Conservation (phyloP, 2,329 filamentous ascomycete genomes). For the Talaromyces marneffei region DNA sequence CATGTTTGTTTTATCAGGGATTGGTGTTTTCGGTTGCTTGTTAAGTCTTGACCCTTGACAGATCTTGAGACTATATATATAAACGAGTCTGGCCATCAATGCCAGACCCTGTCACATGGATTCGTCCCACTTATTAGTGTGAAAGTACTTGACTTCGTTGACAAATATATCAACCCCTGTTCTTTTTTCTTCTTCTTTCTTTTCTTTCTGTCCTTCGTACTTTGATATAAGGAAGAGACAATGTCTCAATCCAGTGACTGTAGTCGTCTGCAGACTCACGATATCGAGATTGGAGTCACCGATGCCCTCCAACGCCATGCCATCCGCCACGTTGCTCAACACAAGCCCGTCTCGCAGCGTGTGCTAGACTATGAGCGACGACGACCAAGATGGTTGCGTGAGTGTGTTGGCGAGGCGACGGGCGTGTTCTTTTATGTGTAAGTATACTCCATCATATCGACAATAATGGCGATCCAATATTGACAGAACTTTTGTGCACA, state of each 20-base stretch:
- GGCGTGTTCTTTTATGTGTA: conserved; percentile 54
- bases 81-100: background rate
- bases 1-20: background rate
- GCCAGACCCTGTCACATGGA: background rate
- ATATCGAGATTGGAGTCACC: conserved; percentile 47
- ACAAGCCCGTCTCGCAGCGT: conserved; percentile 48
- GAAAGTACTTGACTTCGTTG: background rate
- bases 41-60: background rate
- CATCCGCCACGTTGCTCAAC: conserved; percentile 42
- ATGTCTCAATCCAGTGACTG: conserved; percentile 2
- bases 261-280: conserved; percentile 2
- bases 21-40: background rate
- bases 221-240: background rate
- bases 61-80: background rate
- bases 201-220: background rate
- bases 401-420: conserved; percentile 52
- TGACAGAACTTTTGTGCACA: conserved; percentile 10
- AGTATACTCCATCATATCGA: conserved; percentile 8
- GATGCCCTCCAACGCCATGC: conserved; percentile 50
- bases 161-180: background rate
- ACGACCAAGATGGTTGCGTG: conserved; percentile 50
- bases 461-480: background rate
- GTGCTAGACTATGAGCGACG: conserved; percentile 51
- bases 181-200: background rate
- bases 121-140: background rate